phyloP scores from a whole-genome alignment of 352 stramenopile genomes.

The Phytophthora sp. region DNA sequence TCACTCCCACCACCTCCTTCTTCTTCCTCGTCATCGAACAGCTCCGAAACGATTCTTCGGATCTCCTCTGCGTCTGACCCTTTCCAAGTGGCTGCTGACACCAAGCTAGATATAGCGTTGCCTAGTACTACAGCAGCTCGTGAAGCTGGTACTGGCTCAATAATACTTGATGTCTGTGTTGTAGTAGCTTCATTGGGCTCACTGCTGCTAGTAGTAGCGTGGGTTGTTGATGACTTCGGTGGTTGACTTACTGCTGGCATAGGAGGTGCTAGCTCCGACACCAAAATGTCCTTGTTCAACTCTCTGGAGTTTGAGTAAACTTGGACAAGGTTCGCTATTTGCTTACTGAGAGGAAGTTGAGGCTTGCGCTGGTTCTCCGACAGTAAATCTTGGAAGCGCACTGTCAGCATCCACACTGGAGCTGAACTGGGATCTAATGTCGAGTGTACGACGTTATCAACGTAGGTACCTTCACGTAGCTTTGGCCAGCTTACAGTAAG shows the following conservation, averaged over 20 bases:
- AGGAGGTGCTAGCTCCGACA: constrained; percentile 72
- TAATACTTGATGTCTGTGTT: constrained; percentile 19
- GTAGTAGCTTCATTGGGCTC: neutral
- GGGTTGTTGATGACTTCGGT: constrained; percentile 11
- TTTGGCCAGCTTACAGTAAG: constrained; percentile 73
- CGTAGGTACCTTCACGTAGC: constrained; percentile 79
- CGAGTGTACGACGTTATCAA: constrained; percentile 87
- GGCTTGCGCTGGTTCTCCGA: constrained; percentile 60
- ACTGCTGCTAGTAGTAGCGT: neutral
- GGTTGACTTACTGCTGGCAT: constrained; percentile 33
- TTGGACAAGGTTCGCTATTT: constrained; percentile 71
- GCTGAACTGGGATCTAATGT: constrained; percentile 70
- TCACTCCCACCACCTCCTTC: constrained; percentile 10
- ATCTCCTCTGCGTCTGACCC: constrained; percentile 73
- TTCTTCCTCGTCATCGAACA: constrained; percentile 57
- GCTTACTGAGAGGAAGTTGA: constrained; percentile 63
- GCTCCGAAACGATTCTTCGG: constrained; percentile 46
- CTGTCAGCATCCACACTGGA: constrained; percentile 66
- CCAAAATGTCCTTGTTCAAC: constrained; percentile 70
- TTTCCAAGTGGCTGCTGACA: constrained; percentile 81
- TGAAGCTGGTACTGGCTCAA: constrained; percentile 70
- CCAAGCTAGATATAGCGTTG: constrained; percentile 71
- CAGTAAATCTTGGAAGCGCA: constrained; percentile 49
- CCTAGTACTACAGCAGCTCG: constrained; percentile 75
- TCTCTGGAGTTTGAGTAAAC: constrained; percentile 78